Percentiles rank a stretch among this genome's conserved stretches.
Conservation (phyloP, 148 eudicot genomes). For the Spergularia marina region DNA sequence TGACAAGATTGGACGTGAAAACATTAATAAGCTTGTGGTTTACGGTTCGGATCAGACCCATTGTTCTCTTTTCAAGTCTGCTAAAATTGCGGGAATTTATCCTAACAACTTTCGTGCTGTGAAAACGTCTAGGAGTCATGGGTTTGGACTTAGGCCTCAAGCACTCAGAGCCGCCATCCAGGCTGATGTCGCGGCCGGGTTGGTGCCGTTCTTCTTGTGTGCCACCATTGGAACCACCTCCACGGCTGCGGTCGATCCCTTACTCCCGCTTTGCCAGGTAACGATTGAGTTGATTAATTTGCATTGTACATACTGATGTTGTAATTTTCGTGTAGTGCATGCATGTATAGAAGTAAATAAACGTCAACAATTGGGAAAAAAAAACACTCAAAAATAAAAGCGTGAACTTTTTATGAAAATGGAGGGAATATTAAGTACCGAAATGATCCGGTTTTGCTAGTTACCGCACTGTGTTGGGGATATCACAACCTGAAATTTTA, state of each 20-base stretch:
- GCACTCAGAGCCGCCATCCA: slow-evolving; percentile 19
- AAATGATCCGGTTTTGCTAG: too few species aligned
- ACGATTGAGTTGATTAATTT: background rate
- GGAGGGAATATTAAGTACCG: too few species aligned
- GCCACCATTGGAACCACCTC: slow-evolving; percentile 49
- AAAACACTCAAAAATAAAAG: too few species aligned
- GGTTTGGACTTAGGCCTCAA: slow-evolving; percentile 27
- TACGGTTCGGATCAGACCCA: slow-evolving; percentile 60
- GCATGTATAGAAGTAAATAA: too few species aligned
- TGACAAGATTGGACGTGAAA: slow-evolving; percentile 25
- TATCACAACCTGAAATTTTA: too few species aligned
- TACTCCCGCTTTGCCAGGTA: slow-evolving; percentile 29
- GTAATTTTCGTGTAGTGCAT: too few species aligned
- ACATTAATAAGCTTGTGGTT: slow-evolving; percentile 42
- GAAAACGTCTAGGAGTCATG: slow-evolving; percentile 22
- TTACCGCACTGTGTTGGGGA: too few species aligned
- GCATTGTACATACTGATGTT: too few species aligned
- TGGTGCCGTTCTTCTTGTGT: slow-evolving; percentile 35
- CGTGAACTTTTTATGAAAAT: too few species aligned
- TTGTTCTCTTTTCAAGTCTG: slow-evolving; percentile 41
- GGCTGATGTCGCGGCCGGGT: slow-evolving; percentile 28
- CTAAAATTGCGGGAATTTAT: slow-evolving; percentile 49
- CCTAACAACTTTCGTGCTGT: slow-evolving; percentile 41
- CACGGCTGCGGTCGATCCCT: slow-evolving; percentile 34
- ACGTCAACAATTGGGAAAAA: too few species aligned